Conservation (phyloP, 352 stramenopile species). For the Pythium grandisporangium region DNA sequence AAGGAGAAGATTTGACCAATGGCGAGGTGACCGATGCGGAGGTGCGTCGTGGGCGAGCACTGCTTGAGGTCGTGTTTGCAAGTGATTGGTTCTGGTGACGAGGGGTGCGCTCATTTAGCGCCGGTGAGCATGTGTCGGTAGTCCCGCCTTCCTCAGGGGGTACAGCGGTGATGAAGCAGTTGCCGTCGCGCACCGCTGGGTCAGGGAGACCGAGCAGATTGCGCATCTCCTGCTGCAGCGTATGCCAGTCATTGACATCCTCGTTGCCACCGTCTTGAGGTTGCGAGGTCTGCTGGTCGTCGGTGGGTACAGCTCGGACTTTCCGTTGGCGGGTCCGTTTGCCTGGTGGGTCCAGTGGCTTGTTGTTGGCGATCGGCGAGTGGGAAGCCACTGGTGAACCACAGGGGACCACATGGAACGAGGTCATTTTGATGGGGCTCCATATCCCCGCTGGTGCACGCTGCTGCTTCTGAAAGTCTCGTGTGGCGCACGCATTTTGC, state of each 20-base stretch:
- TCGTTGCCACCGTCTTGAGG: slow-evolving; percentile 6
- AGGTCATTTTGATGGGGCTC: slow-evolving; percentile 20
- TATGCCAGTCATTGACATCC: slow-evolving; percentile 19
- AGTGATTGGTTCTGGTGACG: too few relatives aligned
- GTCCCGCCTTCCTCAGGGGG: too few relatives aligned
- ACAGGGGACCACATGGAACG: slow-evolving; percentile 1
- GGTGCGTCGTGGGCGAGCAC: too few relatives aligned
- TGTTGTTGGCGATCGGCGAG: too few relatives aligned
- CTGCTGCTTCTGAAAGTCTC: slow-evolving; percentile 17
- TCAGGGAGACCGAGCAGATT: slow-evolving; percentile 15
- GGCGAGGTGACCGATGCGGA: too few relatives aligned
- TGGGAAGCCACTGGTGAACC: too few relatives aligned
- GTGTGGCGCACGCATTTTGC: slow-evolving; percentile 46
- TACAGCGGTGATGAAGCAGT: slow-evolving; percentile 17
- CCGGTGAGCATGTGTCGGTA: too few relatives aligned
- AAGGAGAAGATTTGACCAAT: neutral
- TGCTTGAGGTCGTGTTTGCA: too few relatives aligned
- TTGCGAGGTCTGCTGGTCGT: too few relatives aligned
- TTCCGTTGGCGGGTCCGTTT: too few relatives aligned
- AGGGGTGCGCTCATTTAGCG: too few relatives aligned
- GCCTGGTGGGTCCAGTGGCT: neutral
- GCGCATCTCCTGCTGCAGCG: slow-evolving; percentile 24
- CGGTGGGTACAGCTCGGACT: too few relatives aligned
- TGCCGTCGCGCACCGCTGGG: slow-evolving; percentile 1
- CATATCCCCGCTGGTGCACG: slow-evolving; percentile 20